Percentiles rank a stretch among this genome's conserved stretches.
These are phyloP conservation scores for Yamadazyma taylorii DNA, from an alignment of 1,139 yeast species.

Conservation along the genomic window DNA sequence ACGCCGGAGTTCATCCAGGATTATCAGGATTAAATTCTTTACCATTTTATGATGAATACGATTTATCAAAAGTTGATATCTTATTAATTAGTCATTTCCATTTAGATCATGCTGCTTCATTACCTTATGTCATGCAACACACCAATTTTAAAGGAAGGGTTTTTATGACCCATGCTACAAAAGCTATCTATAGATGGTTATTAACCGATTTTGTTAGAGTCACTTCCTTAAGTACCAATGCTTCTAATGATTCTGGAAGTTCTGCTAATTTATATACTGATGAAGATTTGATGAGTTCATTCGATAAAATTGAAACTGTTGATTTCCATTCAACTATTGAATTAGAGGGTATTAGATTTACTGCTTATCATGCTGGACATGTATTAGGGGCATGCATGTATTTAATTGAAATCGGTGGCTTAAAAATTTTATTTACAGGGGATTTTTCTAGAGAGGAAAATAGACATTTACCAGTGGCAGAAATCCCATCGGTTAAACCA, in stretches of 20 bases:
- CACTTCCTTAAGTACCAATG: conserved; percentile 52
- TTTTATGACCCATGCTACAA: conserved; percentile 98
- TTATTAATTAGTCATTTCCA: conserved; percentile 91
- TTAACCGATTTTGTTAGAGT: conserved; percentile 92
- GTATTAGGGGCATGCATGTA: conserved; percentile 99
- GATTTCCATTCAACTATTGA: conserved; percentile 96
- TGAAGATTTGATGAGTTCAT: conserved; percentile 84
- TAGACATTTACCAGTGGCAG: conserved; percentile 93
- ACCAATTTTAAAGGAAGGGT: conserved; percentile 93
- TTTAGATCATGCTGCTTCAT: conserved; percentile 94
- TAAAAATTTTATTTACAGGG: conserved; percentile 88
- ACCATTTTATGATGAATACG: conserved; percentile 95
- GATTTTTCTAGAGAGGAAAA: conserved; percentile 96
- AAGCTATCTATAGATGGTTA: conserved; percentile 95
- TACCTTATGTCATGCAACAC: conserved; percentile 97
- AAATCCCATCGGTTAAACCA: conserved; percentile 86
- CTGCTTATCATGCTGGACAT: conserved; percentile 99
- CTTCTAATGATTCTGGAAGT: conserved; percentile 19
- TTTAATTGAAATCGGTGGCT: conserved; percentile 90
- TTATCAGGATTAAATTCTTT: conserved; percentile 84
- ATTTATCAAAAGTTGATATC: conserved; percentile 81
- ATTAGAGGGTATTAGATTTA: conserved; percentile 89
- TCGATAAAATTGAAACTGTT: conserved; percentile 87
- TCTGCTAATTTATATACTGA: conserved; percentile 72
- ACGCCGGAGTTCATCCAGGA: conserved; percentile 98